These are phyloP conservation scores for Ophiocordyceps camponoti-saundersi DNA, from an alignment of 2,329 filamentous ascomycete species.

Conservation along the genomic window DNA sequence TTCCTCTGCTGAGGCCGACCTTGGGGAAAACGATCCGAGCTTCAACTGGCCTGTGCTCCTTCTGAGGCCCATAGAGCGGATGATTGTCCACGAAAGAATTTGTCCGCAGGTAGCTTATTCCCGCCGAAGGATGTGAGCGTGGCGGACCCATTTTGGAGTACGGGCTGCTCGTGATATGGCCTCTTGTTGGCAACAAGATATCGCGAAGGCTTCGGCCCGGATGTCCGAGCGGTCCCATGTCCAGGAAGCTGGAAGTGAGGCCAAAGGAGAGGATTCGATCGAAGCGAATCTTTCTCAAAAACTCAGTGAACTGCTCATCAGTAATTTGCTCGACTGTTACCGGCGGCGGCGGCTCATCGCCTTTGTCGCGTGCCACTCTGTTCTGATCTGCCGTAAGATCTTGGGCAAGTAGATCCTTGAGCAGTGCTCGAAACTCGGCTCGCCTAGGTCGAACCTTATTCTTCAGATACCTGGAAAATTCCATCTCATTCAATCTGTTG, in stretches of 20 bases:
- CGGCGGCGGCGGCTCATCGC: conserved; percentile 11
- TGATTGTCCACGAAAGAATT: conserved; percentile 39
- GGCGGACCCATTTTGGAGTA: conserved; percentile 40
- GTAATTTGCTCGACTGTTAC: conserved; percentile 22
- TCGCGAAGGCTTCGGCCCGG: conserved; percentile 1
- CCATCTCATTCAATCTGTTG: conserved; percentile 41
- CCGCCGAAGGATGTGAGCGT: conserved; percentile 42
- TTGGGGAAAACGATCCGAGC: conserved; percentile 33
- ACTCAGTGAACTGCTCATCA: conserved; percentile 31
- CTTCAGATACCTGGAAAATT: conserved; percentile 38
- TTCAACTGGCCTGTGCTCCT: conserved; percentile 26
- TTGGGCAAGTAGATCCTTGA: conserved; percentile 30
- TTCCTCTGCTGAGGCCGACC: conserved; percentile 15
- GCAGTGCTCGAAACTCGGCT: conserved; percentile 33
- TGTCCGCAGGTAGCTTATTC: conserved; percentile 44
- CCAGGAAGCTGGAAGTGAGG: conserved; percentile 42
- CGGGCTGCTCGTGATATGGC: conserved; percentile 14
- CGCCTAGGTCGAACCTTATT: conserved; percentile 36
- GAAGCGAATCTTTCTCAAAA: conserved; percentile 33
- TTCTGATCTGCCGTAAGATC: conserved; percentile 23
- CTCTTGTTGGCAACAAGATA: background rate
- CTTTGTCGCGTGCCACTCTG: conserved; percentile 21
- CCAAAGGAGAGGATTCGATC: conserved; percentile 33
- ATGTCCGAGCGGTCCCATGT: conserved; percentile 35
- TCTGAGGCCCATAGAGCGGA: conserved; percentile 42